These are phyloP conservation scores for Echites panduratus DNA, from an alignment of 257 asterid species.

Conservation along the genomic window DNA sequence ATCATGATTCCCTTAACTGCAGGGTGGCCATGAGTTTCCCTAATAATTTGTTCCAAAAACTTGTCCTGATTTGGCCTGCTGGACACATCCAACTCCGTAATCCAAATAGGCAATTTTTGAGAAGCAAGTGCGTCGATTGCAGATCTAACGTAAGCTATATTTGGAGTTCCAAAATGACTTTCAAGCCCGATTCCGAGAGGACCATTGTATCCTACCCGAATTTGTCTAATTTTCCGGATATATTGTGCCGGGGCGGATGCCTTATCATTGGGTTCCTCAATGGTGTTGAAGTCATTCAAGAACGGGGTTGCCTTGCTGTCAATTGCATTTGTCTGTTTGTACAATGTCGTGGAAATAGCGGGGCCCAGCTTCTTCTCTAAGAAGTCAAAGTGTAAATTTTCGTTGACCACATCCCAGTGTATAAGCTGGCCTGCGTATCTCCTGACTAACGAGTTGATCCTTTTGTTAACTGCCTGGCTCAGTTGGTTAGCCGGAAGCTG, in stretches of 20 bases:
- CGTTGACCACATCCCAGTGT: slow-evolving; percentile 73
- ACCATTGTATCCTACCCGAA: slow-evolving; percentile 16
- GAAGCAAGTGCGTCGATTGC: slow-evolving; percentile 22
- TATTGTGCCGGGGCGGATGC: slow-evolving; percentile 24
- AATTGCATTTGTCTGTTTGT: slow-evolving; percentile 19
- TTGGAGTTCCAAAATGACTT: slow-evolving; percentile 17
- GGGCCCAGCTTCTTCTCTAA: slow-evolving; percentile 26
- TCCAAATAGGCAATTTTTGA: slow-evolving; percentile 30
- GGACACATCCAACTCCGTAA: slow-evolving; percentile 26
- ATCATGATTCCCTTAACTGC: slow-evolving; percentile 25
- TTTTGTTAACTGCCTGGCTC: slow-evolving; percentile 21
- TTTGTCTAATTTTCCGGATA: slow-evolving; percentile 17
- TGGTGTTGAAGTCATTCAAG: slow-evolving; percentile 28
- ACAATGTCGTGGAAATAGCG: slow-evolving; percentile 3
- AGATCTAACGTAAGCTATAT: slow-evolving; percentile 28
- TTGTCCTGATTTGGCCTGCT: neutral
- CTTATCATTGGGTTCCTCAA: slow-evolving; percentile 18
- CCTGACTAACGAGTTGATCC: slow-evolving; percentile 35
- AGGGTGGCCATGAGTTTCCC: slow-evolving; percentile 28
- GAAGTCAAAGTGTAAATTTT: slow-evolving; percentile 48
- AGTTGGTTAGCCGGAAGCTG: slow-evolving; percentile 26
- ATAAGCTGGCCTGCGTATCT: slow-evolving; percentile 44
- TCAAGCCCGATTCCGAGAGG: slow-evolving; percentile 28
- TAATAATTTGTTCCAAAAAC: slow-evolving; percentile 19
- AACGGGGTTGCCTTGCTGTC: slow-evolving; percentile 22